Base-by-base conservation (phyloP, 805 yeast species). In the Hemisphaericaspora nanyangensis region DNA sequence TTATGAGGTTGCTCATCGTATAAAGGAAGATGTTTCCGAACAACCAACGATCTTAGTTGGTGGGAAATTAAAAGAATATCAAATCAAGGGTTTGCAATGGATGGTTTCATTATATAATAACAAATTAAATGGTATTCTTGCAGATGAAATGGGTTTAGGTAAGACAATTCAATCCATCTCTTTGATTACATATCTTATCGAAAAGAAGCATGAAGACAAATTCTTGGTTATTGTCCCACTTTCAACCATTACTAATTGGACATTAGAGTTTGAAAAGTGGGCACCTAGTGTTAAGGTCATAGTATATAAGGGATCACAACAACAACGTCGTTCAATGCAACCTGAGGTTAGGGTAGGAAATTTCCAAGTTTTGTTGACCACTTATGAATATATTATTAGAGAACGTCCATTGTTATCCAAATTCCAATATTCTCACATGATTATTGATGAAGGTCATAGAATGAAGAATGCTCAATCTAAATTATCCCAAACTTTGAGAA, bases 371-470 rank as follows among this genome's bases (percentile, higher is more conserved):
- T 58, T 85, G 43, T 70, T 85, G 54, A 85, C 95, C 2, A 85
- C 95, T 4, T 85, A 80, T 54, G 95, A 85, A 61, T 85, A 85
- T 54, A 79, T 85, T 47, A 83, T 85, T 47, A 75, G 83, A 52
- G 95, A 85, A 54, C 76, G 87, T 46, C 82, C 89, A 5, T 54
- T 85, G 16, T 65, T 85, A 50, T 63, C 80, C 20, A 82, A 81
- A 52, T 77, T 82, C 49, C 76, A 76, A 46, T 85, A 90, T 80
- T 83, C 84, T 30, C 91, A 86, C 58, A 85, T 85, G 91, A 84
- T 85, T 48, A 85, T 85, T 48, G 95, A 85, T 69, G 95, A 85
- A 70, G 95, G 95, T 60, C 95, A 85, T 61, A 72, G 95, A 64
- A 82, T 85, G 89, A 85, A 85, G 56, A 85, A 85, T 55, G 71